Base-by-base conservation (phyloP, 2,329 filamentous ascomycete species). In the Aphanocladium album region DNA sequence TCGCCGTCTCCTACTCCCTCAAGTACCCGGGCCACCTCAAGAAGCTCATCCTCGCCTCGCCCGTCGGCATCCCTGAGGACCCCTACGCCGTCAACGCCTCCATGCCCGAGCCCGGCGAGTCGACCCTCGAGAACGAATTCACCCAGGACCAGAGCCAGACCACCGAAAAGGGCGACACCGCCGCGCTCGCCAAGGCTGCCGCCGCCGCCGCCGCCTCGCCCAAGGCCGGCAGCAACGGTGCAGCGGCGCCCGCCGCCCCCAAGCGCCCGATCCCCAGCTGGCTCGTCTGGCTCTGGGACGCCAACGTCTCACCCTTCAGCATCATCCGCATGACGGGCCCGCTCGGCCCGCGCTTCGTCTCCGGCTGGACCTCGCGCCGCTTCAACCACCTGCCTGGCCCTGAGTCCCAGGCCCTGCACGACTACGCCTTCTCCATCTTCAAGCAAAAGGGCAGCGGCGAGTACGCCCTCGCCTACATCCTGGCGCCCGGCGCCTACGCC, bases 21-120 rank as follows among this genome's bases (percentile, higher is more conserved):
- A 99, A 99, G 73, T 99, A 99, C 70, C 95, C 95, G 0, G 93
- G 93, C 16, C 90, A 86, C 66, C 77, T 99, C 37, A 96, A 99
- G 77, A 99, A 99, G 77, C 84, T 99, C 64, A 96, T 99, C 64
- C 83, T 99, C 33, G 95, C 91, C 0, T 96, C 91, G 0, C 95
- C 95, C 0, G 95, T 97, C 21, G 95, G 95, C 21, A 89, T 99
- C 8, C 95, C 95, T 2, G 93, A 96, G 71, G 91, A 99, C 68
- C 95, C 95, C 0, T 93, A 93, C 69, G 95, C 93, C 5, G 86
- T 95, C 62, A 87, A 84, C 66, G 88, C 90, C 12, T 87, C 86
- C 2, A 85, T 97, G 79, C 90, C 93, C 1, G 90, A 93, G 56
- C 89, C 89, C 1, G 78, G 81, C 39, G 84, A 87, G 9, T 92